Percentiles rank a stretch among this genome's conserved stretches.
These are phyloP conservation scores for Periglandula ipomoeae DNA, from an alignment of 2,329 filamentous ascomycete species.

Conservation along the genomic window DNA sequence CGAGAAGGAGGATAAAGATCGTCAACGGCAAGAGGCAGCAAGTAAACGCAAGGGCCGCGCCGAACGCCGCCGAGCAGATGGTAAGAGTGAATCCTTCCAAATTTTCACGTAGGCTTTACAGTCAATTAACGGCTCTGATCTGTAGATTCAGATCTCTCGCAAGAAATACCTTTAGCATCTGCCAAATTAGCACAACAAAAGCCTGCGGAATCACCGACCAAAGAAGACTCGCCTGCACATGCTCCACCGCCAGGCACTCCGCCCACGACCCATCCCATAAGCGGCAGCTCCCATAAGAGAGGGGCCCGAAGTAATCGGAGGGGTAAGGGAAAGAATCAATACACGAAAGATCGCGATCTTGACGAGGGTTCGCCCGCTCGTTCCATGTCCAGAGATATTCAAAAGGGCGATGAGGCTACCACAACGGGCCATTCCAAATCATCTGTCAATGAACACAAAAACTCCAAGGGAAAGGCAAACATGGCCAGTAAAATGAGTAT, in stretches of 20 bases:
- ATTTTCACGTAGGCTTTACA: neutral
- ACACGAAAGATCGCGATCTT: slow-evolving; percentile 64
- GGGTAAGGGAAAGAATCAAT: slow-evolving; percentile 69
- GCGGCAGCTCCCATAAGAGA: slow-evolving; percentile 47
- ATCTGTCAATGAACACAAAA: slow-evolving; percentile 38
- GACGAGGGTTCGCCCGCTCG: slow-evolving; percentile 49
- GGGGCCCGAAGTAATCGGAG: slow-evolving; percentile 54
- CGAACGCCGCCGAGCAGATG: slow-evolving; percentile 72
- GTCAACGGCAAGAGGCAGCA: slow-evolving; percentile 62
- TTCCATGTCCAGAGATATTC: slow-evolving; percentile 42
- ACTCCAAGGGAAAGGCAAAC: slow-evolving; percentile 39
- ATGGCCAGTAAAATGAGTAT: slow-evolving; percentile 65
- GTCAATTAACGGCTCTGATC: neutral
- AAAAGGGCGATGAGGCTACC: slow-evolving; percentile 26
- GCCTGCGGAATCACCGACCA: slow-evolving; percentile 19
- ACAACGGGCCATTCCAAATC: slow-evolving; percentile 25
- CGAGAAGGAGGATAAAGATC: slow-evolving; percentile 66
- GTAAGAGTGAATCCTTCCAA: slow-evolving; percentile 33
- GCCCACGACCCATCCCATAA: slow-evolving; percentile 34
- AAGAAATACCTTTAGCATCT: slow-evolving; percentile 51
- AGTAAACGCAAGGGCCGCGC: slow-evolving; percentile 74
- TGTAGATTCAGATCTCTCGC: slow-evolving; percentile 62
- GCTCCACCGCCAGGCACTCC: slow-evolving; percentile 30
- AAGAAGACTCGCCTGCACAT: slow-evolving; percentile 19
- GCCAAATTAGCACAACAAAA: slow-evolving; percentile 19